Evolutionary conservation across 1,284 basidiomycete genomes (phyloP), one percentile per base, ranked within the genome.

Genomic region (Ganoderma resinaceum): DNA sequence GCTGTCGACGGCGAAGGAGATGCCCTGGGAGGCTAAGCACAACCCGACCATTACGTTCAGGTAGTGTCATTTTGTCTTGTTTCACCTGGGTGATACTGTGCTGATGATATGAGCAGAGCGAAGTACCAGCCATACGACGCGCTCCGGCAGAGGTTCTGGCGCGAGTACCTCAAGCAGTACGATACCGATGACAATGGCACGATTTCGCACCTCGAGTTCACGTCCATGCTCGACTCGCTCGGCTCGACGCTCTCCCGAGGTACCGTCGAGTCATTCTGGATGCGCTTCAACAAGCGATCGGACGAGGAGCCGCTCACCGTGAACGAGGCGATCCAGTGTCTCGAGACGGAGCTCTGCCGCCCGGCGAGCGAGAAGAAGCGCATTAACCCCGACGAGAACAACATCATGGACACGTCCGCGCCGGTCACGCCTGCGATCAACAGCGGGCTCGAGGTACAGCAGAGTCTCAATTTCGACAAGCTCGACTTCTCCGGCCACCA

Each of bases 141-240:
- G 16, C 87, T 97, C 6, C 92, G 95, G 4, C 95, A 96, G 78
- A 89, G 88, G 0, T 98, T 99, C 85, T 98, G 96, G 97, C 84
- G 91, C 1, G 92, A 95, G 73, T 96, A 96, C 77, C 87, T 97
- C 46, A 88, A 89, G 69, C 93, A 98, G 74, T 99, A 98, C 80
- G 97, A 99, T 76, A 87, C 91, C 0, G 96, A 97, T 79, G 95
- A 97, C 70, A 93, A 90, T 0, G 83, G 84, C n/a, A 81, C 86
- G 0, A 82, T 97, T 49, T 97, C 95, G 0, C 90, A 91, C 70
- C 83, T 97, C 64, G 97, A 99, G 80, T 85, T 99, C 31, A 93
- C 92, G 0, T 93, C 94, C n/a, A 97, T 99, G 95, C 91, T 99
- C 63, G 96, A 98, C 82, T 98, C 96, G 6, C 89, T 99, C 37